Conservation (phyloP, 2,329 filamentous ascomycete genomes). For the Alternaria novae-zelandiae region DNA sequence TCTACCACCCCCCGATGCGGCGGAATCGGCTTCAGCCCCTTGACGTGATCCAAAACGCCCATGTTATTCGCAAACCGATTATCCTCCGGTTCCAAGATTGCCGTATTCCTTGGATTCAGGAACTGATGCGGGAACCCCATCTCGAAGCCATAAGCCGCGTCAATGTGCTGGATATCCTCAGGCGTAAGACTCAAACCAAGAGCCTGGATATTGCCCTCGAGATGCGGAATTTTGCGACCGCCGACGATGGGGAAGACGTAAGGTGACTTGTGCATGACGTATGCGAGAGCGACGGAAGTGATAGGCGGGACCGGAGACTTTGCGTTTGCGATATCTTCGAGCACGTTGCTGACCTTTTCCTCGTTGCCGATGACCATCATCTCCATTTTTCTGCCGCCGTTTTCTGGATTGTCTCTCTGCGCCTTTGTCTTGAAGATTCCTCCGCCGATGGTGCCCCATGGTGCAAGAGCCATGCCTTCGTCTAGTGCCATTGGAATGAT, state of each 20-base stretch:
- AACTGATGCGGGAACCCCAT: constrained; percentile 66
- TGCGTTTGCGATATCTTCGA: not conserved
- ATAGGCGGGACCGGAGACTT: constrained; percentile 39
- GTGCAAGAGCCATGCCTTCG: constrained; percentile 54
- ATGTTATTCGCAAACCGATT: constrained; percentile 23
- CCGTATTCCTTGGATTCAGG: constrained; percentile 21
- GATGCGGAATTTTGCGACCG: constrained; percentile 70
- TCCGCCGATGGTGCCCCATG: constrained; percentile 61
- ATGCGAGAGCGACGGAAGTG: constrained; percentile 56
- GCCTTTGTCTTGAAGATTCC: constrained; percentile 52
- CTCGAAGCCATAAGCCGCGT: constrained; percentile 64
- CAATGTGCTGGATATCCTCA: not conserved
- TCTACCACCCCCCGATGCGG: constrained; percentile 36
- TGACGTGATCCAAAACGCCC: constrained; percentile 36
- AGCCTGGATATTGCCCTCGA: constrained; percentile 51
- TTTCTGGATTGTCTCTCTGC: constrained; percentile 52
- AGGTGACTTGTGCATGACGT: constrained; percentile 50
- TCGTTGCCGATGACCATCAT: constrained; percentile 54
- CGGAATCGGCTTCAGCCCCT: constrained; percentile 26
- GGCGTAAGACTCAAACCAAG: not conserved
- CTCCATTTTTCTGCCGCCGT: constrained; percentile 48
- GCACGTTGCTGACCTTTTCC: constrained; percentile 55
- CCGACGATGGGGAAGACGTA: constrained; percentile 79
- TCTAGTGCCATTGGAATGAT: constrained; percentile 54
- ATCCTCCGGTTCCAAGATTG: constrained; percentile 35